A percentile compares a stretch with the other conserved stretches of the same genome.
These are phyloP conservation scores for Populus hybrid DNA, from an alignment of 441 rosid genomes.

Conservation along the genomic window DNA sequence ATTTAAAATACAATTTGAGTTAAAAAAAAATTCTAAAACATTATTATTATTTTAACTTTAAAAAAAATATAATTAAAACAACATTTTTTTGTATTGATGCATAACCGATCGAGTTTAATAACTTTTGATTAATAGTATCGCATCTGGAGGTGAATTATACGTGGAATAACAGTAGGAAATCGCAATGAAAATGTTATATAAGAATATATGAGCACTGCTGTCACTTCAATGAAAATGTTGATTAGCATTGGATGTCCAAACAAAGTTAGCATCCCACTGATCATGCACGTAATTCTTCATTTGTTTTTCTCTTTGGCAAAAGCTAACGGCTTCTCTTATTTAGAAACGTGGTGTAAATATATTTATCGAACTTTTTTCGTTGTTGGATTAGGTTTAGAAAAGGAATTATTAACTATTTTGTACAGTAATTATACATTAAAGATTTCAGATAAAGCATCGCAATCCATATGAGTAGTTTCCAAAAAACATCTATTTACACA, in stretches of 20 bases:
- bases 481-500: background rate
- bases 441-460: background rate
- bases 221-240: constrained; percentile 7
- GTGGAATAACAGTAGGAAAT: background rate
- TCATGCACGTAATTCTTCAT: background rate
- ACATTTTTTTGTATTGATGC: too few species aligned
- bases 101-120: background rate
- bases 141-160: background rate
- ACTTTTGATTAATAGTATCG: background rate
- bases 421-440: background rate
- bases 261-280: background rate
- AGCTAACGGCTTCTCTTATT: too few species aligned
- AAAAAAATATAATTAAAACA: too few species aligned
- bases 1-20: too few species aligned
- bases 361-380: background rate
- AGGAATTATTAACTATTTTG: background rate
- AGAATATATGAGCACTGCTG: background rate
- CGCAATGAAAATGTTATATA: background rate
- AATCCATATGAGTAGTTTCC: background rate
- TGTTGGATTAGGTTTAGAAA: background rate
- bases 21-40: too few species aligned
- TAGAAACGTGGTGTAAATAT: background rate
- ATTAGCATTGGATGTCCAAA: constrained; percentile 8
- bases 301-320: background rate
- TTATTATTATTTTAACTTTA: too few species aligned